phyloP scores from a whole-genome alignment of 1,139 yeast genomes.

The Lizanozyma gosingica region DNA sequence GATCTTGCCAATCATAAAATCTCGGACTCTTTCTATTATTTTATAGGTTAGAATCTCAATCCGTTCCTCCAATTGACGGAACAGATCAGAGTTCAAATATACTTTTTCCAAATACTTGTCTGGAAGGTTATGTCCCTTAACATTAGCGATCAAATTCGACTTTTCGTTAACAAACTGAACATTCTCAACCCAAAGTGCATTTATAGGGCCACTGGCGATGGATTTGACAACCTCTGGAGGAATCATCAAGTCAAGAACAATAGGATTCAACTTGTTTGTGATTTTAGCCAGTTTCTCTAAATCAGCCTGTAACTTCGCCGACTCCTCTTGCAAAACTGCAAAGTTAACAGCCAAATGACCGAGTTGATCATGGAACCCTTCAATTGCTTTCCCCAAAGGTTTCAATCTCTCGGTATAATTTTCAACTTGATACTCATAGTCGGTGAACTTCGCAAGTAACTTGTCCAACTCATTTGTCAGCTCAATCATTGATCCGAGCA shows the following conservation, averaged over 20 bases:
- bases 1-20: slow-evolving; percentile 55
- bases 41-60: slow-evolving; percentile 38
- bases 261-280: slow-evolving; percentile 45
- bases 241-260: slow-evolving; percentile 62
- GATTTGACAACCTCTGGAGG: slow-evolving; percentile 59
- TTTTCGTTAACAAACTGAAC: slow-evolving; percentile 50
- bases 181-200: slow-evolving; percentile 50
- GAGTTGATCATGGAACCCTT: not conserved
- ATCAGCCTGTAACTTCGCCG: not conserved
- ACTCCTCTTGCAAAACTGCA: not conserved
- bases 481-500: not conserved
- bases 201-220: slow-evolving; percentile 39
- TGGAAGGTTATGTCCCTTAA: not conserved
- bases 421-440: not conserved
- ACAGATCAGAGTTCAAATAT: slow-evolving; percentile 20
- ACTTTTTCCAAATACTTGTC: not conserved
- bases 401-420: not conserved
- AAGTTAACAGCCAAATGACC: not conserved
- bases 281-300: not conserved
- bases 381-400: not conserved
- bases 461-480: not conserved
- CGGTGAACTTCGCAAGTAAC: not conserved
- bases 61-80: slow-evolving; percentile 27
- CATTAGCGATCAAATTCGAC: slow-evolving; percentile 31
- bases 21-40: slow-evolving; percentile 68